Percentiles rank a stretch among this genome's conserved stretches.
phyloP scores from a whole-genome alignment of 495 filamentous ascomycete species.

The Glonium stellatum region DNA sequence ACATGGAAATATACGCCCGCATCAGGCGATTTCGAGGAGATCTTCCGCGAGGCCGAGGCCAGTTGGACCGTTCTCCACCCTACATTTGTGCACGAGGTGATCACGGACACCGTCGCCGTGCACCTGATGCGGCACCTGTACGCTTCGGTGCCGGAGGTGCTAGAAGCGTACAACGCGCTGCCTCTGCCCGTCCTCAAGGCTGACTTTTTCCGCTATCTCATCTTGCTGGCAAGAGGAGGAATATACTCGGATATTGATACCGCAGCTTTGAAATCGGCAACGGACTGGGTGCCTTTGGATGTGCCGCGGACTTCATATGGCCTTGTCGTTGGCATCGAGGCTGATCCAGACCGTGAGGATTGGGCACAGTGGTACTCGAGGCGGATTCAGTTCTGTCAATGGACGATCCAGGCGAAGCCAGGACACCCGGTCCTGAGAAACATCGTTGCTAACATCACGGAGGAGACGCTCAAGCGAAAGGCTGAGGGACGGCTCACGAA shows the following conservation, averaged over 20 bases:
- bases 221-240: constrained; percentile 86
- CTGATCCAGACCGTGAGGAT: constrained; percentile 85
- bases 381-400: constrained; percentile 96
- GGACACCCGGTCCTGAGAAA: constrained; percentile 89
- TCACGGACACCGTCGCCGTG: constrained; percentile 79
- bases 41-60: constrained; percentile 73
- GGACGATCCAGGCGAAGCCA: constrained; percentile 94
- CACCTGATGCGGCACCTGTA: constrained; percentile 82
- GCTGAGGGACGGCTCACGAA: constrained; percentile 57
- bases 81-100: constrained; percentile 89
- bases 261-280: constrained; percentile 67
- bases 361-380: constrained; percentile 96
- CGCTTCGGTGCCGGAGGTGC: constrained; percentile 75
- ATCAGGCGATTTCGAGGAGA: constrained; percentile 66
- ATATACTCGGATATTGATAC: constrained; percentile 98
- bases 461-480: constrained; percentile 72
- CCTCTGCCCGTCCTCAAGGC: constrained; percentile 88
- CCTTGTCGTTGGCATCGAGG: constrained; percentile 88
- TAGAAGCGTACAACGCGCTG: constrained; percentile 84
- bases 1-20: constrained; percentile 92
- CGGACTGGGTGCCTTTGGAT: constrained; percentile 76
- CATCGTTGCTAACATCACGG: constrained; percentile 77
- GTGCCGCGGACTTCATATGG: constrained; percentile 73
- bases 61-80: constrained; percentile 89
- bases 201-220: constrained; percentile 96